A percentile compares a stretch with the other conserved stretches of the same genome.
phyloP scores from a whole-genome alignment of 106 monocot species.

The Apostasia shenzhenica region DNA sequence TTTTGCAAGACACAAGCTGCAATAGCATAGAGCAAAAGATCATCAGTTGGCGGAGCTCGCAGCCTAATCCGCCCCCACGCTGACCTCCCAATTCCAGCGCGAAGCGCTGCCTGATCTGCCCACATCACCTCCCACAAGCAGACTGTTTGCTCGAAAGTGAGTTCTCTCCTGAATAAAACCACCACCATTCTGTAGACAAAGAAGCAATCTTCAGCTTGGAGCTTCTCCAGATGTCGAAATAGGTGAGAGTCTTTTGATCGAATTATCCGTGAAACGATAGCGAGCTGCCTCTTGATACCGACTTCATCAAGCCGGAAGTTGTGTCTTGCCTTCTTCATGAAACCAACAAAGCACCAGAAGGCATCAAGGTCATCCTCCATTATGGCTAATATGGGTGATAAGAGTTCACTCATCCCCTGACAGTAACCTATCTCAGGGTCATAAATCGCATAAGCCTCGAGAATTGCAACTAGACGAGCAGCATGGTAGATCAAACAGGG shows the following conservation, averaged over 20 bases:
- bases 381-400: constrained; percentile 33
- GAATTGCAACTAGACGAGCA: constrained; percentile 49
- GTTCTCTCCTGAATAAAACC: constrained; percentile 42
- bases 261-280: constrained; percentile 35
- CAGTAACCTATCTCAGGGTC: constrained; percentile 81
- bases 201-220: constrained; percentile 12
- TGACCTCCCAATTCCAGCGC: constrained; percentile 29
- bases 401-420: constrained; percentile 61
- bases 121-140: constrained; percentile 14
- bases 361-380: constrained; percentile 34
- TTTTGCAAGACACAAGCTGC: constrained; percentile 41
- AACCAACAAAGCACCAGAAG: constrained; percentile 54
- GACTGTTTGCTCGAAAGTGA: constrained; percentile 40
- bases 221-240: constrained; percentile 36
- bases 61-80: constrained; percentile 24
- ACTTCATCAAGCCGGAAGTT: constrained; percentile 50
- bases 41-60: constrained; percentile 4
- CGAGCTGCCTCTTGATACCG: constrained; percentile 37
- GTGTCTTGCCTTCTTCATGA: constrained; percentile 40
- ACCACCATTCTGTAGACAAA: constrained; percentile 13
- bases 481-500: constrained; percentile 69
- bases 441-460: constrained; percentile 65
- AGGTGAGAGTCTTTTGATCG: constrained; percentile 31
- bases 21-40: constrained; percentile 32
- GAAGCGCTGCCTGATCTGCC: constrained; percentile 41